Evolutionary conservation across 352 stramenopile genomes (phyloP).

Genomic region (Pythium sukuiense): DNA sequence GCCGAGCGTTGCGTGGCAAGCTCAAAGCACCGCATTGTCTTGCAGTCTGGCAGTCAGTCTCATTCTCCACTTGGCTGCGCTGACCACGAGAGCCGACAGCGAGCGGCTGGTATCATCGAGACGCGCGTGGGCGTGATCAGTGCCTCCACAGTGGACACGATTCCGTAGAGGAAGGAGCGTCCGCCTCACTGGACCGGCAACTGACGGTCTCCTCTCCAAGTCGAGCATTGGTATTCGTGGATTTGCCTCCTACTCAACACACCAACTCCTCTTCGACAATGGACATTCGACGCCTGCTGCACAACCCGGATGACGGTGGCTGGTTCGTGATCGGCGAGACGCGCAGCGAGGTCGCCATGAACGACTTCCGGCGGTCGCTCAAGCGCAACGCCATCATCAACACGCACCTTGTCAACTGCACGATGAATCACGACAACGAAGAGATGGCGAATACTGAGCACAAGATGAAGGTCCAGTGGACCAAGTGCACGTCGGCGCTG

Average conservation of each 20-base stretch:
- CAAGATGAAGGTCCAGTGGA: slow-evolving; percentile 88
- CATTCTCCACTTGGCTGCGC: neutral
- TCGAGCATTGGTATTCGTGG: neutral
- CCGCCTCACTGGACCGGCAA: neutral
- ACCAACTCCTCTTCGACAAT: slow-evolving; percentile 26
- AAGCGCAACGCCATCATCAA: slow-evolving; percentile 87
- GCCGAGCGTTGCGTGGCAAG: too few species aligned
- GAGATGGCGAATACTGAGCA: slow-evolving; percentile 49
- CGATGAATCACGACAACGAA: slow-evolving; percentile 71
- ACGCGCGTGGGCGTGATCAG: neutral
- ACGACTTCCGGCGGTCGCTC: slow-evolving; percentile 71
- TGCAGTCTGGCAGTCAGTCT: neutral
- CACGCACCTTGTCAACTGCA: slow-evolving; percentile 81
- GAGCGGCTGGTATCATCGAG: neutral
- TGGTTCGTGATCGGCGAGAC: slow-evolving; percentile 83
- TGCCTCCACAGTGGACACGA: neutral
- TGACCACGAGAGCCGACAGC: neutral
- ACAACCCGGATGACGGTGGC: slow-evolving; percentile 74
- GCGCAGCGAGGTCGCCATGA: slow-evolving; percentile 67
- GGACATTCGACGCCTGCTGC: slow-evolving; percentile 74
- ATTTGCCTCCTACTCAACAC: neutral
- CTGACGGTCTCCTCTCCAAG: neutral
- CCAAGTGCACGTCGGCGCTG: slow-evolving; percentile 76
- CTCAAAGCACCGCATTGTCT: neutral
- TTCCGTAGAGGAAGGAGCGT: neutral